A percentile compares a stretch with the other conserved stretches of the same genome.
Conservation (phyloP, 106 monocot species). For the Alisma plantagoaquatica region DNA sequence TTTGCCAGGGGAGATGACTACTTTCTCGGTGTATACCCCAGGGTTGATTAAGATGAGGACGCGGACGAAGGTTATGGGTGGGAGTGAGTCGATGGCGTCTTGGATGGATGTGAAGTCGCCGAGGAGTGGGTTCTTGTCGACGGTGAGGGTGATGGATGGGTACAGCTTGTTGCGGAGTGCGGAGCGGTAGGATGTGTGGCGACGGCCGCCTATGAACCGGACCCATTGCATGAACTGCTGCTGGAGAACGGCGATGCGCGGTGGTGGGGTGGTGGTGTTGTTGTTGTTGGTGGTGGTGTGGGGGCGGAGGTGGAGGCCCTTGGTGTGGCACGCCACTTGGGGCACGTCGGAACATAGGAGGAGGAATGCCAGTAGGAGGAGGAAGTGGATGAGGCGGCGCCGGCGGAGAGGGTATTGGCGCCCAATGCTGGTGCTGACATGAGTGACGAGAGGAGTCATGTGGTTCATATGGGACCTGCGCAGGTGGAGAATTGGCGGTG, state of each 20-base stretch:
- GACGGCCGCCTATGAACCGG: constrained; percentile 47
- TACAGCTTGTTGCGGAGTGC: constrained; percentile 41
- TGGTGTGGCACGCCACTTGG: background rate
- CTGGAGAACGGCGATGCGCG: constrained; percentile 23
- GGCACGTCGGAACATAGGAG: background rate
- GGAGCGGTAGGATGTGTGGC: constrained; percentile 32
- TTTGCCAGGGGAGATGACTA: background rate
- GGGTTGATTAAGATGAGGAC: no score
- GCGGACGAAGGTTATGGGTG: no score
- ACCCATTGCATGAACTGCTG: constrained; percentile 70
- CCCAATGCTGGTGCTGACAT: no score
- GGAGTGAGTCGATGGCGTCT: constrained; percentile 20
- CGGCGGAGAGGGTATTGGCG: no score
- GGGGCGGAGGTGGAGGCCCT: background rate
- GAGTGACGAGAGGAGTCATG: no score
- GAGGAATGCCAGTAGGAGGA: constrained; percentile 2
- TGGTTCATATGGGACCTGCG: no score
- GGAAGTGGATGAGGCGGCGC: no score
- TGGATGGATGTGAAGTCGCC: constrained; percentile 80
- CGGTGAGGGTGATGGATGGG: constrained; percentile 58
- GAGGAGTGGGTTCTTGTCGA: constrained; percentile 56
- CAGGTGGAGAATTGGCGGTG: no score
- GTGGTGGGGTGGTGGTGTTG: no score
- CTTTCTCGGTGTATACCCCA: constrained; percentile 4
- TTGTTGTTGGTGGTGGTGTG: background rate